Percentiles rank a stretch among this genome's conserved stretches.
phyloP scores from a whole-genome alignment of 495 filamentous ascomycete genomes.

The Penicillium coffeae region DNA sequence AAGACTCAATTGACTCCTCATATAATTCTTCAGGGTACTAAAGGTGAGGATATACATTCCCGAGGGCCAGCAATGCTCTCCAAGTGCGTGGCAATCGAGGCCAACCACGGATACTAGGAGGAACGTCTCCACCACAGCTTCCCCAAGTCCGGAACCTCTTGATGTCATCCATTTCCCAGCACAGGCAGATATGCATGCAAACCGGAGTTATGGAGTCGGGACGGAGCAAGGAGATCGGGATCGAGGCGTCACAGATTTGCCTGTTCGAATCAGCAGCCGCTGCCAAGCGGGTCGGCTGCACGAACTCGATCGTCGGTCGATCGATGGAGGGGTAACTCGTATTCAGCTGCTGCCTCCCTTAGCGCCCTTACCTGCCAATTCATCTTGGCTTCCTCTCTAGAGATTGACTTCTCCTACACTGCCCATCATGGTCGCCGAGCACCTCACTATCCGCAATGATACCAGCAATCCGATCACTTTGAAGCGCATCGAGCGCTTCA shows the following conservation, averaged over 20 bases:
- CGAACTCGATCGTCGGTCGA: constrained; percentile 15
- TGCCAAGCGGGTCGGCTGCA: constrained; percentile 12
- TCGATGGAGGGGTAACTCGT: constrained; percentile 13
- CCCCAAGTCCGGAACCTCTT: neutral
- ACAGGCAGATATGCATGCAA: too few species aligned
- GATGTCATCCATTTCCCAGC: neutral
- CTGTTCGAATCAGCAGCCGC: constrained; percentile 15
- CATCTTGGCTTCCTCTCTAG: neutral
- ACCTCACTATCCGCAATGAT: constrained; percentile 82
- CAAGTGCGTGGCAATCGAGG: neutral
- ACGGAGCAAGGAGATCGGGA: neutral
- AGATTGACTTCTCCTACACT: neutral
- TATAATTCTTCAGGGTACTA: too few species aligned
- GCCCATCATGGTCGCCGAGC: constrained; percentile 38
- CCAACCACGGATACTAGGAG: too few species aligned
- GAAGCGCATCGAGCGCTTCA: constrained; percentile 71
- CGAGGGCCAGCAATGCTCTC: neutral
- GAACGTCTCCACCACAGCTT: neutral
- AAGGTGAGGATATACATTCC: too few species aligned
- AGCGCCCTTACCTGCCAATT: neutral
- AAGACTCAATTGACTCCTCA: too few species aligned
- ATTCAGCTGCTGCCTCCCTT: neutral
- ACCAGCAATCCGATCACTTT: constrained; percentile 69
- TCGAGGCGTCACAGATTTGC: constrained; percentile 5
- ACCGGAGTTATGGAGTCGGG: neutral